Percentiles rank a stretch among this genome's conserved stretches.
Evolutionary conservation across 2,329 filamentous ascomycete genomes (phyloP).

Genomic region (Rutstroemia sp.): DNA sequence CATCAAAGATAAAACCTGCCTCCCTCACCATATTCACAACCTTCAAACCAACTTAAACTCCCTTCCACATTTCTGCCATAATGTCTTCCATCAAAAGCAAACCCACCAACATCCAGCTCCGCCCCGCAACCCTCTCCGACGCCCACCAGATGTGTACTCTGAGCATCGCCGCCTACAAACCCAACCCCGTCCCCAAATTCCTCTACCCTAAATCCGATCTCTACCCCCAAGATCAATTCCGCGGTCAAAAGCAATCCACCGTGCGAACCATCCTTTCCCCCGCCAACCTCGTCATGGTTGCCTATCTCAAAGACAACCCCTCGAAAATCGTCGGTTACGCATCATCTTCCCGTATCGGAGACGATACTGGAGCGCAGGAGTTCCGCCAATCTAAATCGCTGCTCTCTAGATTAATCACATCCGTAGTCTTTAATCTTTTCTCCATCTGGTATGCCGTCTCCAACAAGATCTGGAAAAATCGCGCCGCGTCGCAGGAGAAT

Average conservation of each 20-base stretch:
- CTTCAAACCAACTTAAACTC: no score
- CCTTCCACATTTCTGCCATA: not conserved
- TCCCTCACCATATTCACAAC: no score
- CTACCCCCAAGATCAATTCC: slow-evolving; percentile 11
- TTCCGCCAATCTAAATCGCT: not conserved
- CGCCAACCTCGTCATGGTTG: slow-evolving; percentile 13
- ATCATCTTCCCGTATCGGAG: slow-evolving; percentile 16
- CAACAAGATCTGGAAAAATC: slow-evolving; percentile 16
- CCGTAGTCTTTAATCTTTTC: slow-evolving; percentile 10
- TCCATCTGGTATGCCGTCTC: slow-evolving; percentile 1
- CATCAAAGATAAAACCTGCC: no score
- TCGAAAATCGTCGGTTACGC: slow-evolving; percentile 13
- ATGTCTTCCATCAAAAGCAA: not conserved
- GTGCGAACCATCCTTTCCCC: slow-evolving; percentile 6
- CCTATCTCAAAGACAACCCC: slow-evolving; percentile 10
- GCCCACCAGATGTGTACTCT: slow-evolving; percentile 9
- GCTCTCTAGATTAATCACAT: not conserved
- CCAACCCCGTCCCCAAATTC: slow-evolving; percentile 10
- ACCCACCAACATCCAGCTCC: slow-evolving; percentile 1
- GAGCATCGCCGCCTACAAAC: slow-evolving; percentile 12
- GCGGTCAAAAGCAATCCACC: slow-evolving; percentile 8
- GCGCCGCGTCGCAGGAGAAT: slow-evolving; percentile 6
- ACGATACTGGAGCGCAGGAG: slow-evolving; percentile 13
- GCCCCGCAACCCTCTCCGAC: slow-evolving; percentile 14
- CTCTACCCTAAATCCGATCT: slow-evolving; percentile 10